Conservation (phyloP, 306 rosid species). For the Begonia masoniana region DNA sequence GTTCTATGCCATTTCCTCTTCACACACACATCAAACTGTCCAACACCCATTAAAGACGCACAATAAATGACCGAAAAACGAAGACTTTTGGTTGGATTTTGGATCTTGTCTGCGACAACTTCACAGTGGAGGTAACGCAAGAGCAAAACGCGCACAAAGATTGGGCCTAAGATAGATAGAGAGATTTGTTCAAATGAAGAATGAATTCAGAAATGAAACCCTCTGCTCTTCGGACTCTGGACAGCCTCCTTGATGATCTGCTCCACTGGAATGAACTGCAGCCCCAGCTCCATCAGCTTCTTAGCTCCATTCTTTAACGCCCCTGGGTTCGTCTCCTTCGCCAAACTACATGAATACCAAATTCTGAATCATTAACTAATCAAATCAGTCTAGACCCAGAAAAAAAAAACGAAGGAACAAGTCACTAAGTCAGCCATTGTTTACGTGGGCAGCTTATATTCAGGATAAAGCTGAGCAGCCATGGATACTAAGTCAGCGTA, state of each 20-base stretch:
- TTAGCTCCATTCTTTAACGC: constrained; percentile 53
- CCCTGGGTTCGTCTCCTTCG: constrained; percentile 62
- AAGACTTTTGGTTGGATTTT: no score
- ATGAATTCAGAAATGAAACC: constrained; percentile 31
- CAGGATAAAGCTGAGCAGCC: constrained; percentile 72
- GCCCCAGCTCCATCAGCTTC: constrained; percentile 62
- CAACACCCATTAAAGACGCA: no score
- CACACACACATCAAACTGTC: no score
- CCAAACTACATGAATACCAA: constrained; percentile 24
- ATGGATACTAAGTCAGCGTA: constrained; percentile 70
- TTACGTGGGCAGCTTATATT: constrained; percentile 56
- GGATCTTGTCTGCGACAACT: no score
- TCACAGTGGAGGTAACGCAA: no score
- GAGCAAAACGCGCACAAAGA: no score
- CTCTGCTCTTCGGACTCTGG: constrained; percentile 61
- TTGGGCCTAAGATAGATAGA: no score
- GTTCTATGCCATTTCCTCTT: no score
- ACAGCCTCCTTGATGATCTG: constrained; percentile 74
- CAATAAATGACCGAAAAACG: no score
- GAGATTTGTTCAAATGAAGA: neutral
- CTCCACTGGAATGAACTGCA: constrained; percentile 74
- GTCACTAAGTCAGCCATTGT: neutral
- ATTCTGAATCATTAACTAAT: neutral
- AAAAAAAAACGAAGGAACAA: no score
- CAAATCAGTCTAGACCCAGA: neutral